Conservation (phyloP, 495 filamentous ascomycete genomes). For the Podospora pseudopauciseta region DNA sequence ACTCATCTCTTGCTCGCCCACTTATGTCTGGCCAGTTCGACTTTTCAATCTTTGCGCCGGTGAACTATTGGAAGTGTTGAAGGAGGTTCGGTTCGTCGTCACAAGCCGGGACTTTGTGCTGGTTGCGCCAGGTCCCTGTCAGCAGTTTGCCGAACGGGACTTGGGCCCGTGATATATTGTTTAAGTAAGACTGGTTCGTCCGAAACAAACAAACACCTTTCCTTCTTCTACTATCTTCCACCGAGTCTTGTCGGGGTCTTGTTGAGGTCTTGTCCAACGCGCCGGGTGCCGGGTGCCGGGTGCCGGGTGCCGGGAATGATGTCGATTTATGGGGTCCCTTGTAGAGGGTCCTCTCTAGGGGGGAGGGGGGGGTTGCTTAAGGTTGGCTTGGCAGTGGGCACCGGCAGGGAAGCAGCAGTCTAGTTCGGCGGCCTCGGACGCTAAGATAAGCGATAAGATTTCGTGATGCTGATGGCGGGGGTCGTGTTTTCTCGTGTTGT, state of each 20-base stretch:
- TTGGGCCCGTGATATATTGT: not conserved
- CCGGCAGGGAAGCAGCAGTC: not conserved
- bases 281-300: too few species aligned
- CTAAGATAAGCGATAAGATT: not conserved
- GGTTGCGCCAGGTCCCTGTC: not conserved
- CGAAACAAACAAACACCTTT: not conserved
- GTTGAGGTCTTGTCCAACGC: not conserved
- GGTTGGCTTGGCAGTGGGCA: not conserved
- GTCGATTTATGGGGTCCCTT: not conserved
- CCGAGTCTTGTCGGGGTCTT: not conserved
- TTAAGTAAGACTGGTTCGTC: not conserved
- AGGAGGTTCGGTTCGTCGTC: not conserved
- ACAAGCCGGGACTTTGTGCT: not conserved
- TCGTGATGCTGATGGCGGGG: not conserved
- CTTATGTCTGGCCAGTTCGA: not conserved
- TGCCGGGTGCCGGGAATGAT: not conserved
- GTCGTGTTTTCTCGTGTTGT: not conserved
- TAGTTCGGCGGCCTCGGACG: not conserved
- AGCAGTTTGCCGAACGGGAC: not conserved
- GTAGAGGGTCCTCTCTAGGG: not conserved
- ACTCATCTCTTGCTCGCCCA: conserved; percentile 16
- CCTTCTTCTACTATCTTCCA: not conserved
- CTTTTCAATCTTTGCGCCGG: not conserved
- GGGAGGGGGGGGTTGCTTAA: not conserved
- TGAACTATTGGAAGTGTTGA: not conserved